Evolutionary conservation across 129 eudicot genomes (phyloP).

Genomic region (Chrysanthemum lavandulifolium): DNA sequence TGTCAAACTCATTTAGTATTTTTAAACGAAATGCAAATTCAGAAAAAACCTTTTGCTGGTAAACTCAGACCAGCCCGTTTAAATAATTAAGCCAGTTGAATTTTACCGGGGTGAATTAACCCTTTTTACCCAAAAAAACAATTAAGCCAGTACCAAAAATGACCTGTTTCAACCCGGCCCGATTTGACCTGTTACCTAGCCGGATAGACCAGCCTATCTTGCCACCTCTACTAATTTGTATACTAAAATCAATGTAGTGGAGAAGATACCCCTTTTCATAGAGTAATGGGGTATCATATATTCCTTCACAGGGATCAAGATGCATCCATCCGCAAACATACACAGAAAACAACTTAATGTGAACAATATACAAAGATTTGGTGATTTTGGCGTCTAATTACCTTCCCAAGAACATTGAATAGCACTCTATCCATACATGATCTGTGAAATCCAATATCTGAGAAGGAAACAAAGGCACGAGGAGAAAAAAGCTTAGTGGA

Average conservation of each 20-base stretch:
- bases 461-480: constrained; percentile 16
- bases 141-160: no score
- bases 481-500: constrained; percentile 4
- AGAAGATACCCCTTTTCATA: constrained; percentile 88
- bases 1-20: not conserved
- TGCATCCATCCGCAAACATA: constrained; percentile 88
- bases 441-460: constrained; percentile 84
- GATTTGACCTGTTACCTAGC: not conserved
- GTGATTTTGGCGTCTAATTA: constrained; percentile 27
- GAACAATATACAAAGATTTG: not conserved
- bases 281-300: constrained; percentile 82
- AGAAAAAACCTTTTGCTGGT: no score
- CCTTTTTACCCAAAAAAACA: no score
- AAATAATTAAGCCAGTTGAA: no score
- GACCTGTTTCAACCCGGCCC: not conserved
- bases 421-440: constrained; percentile 99
- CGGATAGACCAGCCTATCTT: not conserved
- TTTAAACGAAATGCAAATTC: no score
- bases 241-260: not conserved
- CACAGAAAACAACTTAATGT: constrained; percentile 9
- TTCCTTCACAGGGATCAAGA: constrained; percentile 99
- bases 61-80: no score
- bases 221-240: constrained; percentile 1
- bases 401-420: constrained; percentile 72
- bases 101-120: no score